A percentile compares a stretch with the other conserved stretches of the same genome.
Conservation (phyloP, 805 yeast genomes). For the Starmerella lactis-condensi region DNA sequence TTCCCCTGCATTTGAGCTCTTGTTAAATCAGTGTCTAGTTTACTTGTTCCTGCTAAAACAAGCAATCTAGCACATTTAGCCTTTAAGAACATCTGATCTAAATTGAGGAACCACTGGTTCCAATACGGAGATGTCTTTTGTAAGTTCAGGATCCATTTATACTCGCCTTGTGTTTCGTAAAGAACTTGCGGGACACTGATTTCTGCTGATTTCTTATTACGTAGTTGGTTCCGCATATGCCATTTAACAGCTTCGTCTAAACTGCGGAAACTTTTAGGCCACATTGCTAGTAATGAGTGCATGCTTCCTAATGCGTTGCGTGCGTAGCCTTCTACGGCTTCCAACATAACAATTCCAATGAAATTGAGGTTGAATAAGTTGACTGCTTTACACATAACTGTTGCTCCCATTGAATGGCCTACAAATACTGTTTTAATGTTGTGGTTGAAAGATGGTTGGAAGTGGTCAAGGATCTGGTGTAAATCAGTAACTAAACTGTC, state of each 20-base stretch:
- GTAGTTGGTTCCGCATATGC: slow-evolving; percentile 47
- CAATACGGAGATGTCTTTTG: slow-evolving; percentile 46
- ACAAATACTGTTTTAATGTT: slow-evolving; percentile 33
- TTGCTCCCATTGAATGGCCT: slow-evolving; percentile 90
- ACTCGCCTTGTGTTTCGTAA: slow-evolving; percentile 15
- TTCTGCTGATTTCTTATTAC: slow-evolving; percentile 42
- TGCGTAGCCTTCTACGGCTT: slow-evolving; percentile 90
- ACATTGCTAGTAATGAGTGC: slow-evolving; percentile 41
- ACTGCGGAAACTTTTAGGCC: slow-evolving; percentile 44
- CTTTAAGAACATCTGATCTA: slow-evolving; percentile 37
- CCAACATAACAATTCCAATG: slow-evolving; percentile 71
- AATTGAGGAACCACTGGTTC: slow-evolving; percentile 58
- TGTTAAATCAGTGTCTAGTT: slow-evolving; percentile 65
- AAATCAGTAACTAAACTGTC: slow-evolving; percentile 43
- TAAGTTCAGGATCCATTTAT: slow-evolving; percentile 50
- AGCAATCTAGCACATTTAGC: slow-evolving; percentile 47
- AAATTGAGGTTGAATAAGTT: no score
- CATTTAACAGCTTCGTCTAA: slow-evolving; percentile 53
- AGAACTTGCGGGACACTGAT: slow-evolving; percentile 65
- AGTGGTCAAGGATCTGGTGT: slow-evolving; percentile 27
- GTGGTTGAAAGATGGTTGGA: slow-evolving; percentile 24
- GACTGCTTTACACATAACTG: slow-evolving; percentile 48
- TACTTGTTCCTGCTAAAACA: slow-evolving; percentile 74
- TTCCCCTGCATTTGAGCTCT: slow-evolving; percentile 96
- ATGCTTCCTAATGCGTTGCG: slow-evolving; percentile 47